Base-by-base conservation (phyloP, 2,329 filamentous ascomycete genomes). In the Niveomyces coronatus region DNA sequence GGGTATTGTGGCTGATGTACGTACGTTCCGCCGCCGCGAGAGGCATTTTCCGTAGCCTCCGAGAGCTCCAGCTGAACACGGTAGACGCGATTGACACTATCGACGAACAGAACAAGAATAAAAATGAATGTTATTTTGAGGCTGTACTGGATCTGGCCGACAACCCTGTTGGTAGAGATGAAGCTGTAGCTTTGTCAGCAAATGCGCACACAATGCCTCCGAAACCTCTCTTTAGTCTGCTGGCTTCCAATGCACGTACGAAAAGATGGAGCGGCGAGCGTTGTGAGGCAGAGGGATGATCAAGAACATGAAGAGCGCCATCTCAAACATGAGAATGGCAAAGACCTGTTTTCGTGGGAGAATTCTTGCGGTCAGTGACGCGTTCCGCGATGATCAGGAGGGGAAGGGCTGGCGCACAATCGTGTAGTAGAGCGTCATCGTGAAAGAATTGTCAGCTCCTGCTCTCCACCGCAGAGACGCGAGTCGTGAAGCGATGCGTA, bases 81-180 rank as follows among this genome's bases (percentile, higher is more conserved):
- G 64, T 95, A 98, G 55, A 98, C 91, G 47, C 91, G 85, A 56
- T 81, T 80, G 61, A 96, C 88, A 57, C 87, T 94, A 67, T 98
- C 91, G 53, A 96, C 76, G 67, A 98, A 98, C 48, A 98, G 81
- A 47, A 98, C 94, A 42, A 96, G 71, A 55, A 98, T 96, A 68
- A 98, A 98, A 58, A 98, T 89, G 60, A 98, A 98, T 3, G 87
- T 94, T 41, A 98, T 98, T 75, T 95, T 96, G 67, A 98, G 74
- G 53, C 87, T 89, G 69, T 98, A 95, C 70, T 96, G 89, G 47
- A 96, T 61, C 62, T 96, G 95, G 28, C 88, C 91, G 42, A 98
- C 74, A 37, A 79, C 44, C 0, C 72, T 82, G 57, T 81, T 93
- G 57, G 89, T 85, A 37, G 88, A 95, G 56, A 98, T 88, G 76